Percentiles rank a stretch among this genome's conserved stretches.
phyloP scores from a whole-genome alignment of 495 filamentous ascomycete species.

The Xylaria curta region DNA sequence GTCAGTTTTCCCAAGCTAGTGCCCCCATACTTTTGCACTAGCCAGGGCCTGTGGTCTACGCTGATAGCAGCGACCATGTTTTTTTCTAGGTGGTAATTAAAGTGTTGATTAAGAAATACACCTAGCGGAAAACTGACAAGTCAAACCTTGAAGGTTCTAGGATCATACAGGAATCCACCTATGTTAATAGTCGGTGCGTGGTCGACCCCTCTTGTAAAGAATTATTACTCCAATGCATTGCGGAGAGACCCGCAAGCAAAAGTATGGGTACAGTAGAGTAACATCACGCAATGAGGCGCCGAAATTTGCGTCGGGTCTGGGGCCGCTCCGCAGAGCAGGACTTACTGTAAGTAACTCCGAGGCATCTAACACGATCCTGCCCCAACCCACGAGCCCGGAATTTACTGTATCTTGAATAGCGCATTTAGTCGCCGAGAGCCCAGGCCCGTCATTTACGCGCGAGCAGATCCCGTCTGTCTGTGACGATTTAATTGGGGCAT shows the following conservation, averaged over 20 bases:
- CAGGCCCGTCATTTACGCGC: neutral
- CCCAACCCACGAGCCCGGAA: conserved; percentile 1
- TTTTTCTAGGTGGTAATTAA: neutral
- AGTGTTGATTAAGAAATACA: conserved; percentile 1
- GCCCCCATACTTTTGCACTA: conserved; percentile 54
- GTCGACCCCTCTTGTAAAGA: conserved; percentile 16
- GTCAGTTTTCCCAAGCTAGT: conserved; percentile 50
- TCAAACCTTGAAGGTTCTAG: conserved; percentile 1
- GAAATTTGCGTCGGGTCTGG: neutral
- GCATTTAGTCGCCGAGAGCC: neutral
- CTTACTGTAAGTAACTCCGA: neutral
- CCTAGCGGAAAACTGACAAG: conserved; percentile 1
- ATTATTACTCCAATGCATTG: conserved; percentile 8
- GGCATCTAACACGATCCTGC: neutral
- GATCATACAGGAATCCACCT: conserved; percentile 7
- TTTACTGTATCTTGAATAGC: neutral
- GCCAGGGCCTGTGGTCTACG: conserved; percentile 42
- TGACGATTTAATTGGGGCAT: conserved; percentile 9
- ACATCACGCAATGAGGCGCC: conserved; percentile 13
- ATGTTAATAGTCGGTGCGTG: conserved; percentile 13
- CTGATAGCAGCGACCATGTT: conserved; percentile 26
- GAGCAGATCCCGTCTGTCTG: conserved; percentile 16
- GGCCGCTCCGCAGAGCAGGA: neutral
- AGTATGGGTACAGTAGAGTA: conserved; percentile 3
- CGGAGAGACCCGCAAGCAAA: conserved; percentile 1